Base-by-base conservation (phyloP, 352 stramenopile genomes). In the Phytophthora idaei region DNA sequence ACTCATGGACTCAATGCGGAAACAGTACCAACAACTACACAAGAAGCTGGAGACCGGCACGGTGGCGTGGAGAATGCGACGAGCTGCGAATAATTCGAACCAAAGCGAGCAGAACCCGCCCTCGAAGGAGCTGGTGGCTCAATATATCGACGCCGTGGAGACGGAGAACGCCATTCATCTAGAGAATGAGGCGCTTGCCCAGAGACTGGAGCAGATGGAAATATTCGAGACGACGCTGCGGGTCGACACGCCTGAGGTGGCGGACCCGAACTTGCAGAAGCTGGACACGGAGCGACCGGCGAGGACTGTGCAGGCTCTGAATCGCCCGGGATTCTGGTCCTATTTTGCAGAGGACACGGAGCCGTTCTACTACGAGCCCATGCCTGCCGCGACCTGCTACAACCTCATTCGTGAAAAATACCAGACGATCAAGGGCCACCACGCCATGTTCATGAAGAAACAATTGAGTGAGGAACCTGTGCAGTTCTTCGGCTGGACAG, bases 351-450 rank as follows among this genome's bases (percentile, higher is more conserved):
- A 68, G 11, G 73, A 84, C 47, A 71, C 74, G 25, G 67, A 72
- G 39, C 76, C 76, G 6, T 81, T 84, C 56, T 84, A 77, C 71
- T 84, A 73, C 48, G 76, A 76, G 48, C 67, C 71, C 15, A 79
- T 80, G 55, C 27, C 72, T 4, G 39, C 42, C 1, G 31, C 34
- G n/a, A 61, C 52, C 4, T 73, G 64, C 48, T 73, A 75, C 48
- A 55, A 36, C 27, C 54, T 77, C 37, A 65, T 81, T 48, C 51
- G 55, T 11, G 56, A 66, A 17, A 74, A 67, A 48, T 72, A 71
- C 32, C 52, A 71, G 46, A 63, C 57, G 3, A 73, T 74, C 17
- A 68, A 73, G 34, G 48, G 32, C 10, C 69, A 80, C 39, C 52
- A 80, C 50, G 50, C 58, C 7, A 58, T 52, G 28, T 80, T 79